These are phyloP conservation scores for Clonostachys rosea DNA, from an alignment of 2,329 filamentous ascomycete species.

Conservation along the genomic window DNA sequence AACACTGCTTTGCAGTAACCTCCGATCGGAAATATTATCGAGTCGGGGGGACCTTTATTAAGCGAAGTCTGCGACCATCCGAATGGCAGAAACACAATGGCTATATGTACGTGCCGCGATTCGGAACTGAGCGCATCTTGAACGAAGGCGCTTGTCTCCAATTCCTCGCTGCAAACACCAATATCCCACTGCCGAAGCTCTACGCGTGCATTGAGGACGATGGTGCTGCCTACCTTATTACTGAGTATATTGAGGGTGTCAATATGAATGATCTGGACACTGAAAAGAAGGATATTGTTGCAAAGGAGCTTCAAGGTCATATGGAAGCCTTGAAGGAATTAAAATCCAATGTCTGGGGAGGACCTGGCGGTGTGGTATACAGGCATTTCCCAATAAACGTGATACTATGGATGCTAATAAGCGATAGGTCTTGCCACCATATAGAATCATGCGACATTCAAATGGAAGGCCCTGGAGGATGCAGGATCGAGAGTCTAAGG, in stretches of 20 bases:
- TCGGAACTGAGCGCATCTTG: constrained; percentile 15
- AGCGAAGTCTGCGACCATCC: constrained; percentile 17
- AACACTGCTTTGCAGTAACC: constrained; percentile 14
- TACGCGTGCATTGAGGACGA: constrained; percentile 20
- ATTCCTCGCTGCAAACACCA: constrained; percentile 14
- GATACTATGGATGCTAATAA: not conserved
- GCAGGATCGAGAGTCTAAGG: not conserved
- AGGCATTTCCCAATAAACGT: too few relatives aligned
- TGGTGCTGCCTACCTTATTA: constrained; percentile 19
- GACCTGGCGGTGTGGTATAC: too few relatives aligned
- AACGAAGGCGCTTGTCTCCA: constrained; percentile 19
- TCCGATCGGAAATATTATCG: constrained; percentile 21
- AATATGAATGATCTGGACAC: constrained; percentile 15
- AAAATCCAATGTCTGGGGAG: constrained; percentile 9
- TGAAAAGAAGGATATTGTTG: constrained; percentile 8
- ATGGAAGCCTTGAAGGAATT: constrained; percentile 15
- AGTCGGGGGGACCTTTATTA: constrained; percentile 17
- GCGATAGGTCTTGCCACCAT: not conserved
- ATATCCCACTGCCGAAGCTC: constrained; percentile 17
- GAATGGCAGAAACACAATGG: constrained; percentile 16
- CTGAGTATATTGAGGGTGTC: constrained; percentile 20
- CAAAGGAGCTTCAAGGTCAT: constrained; percentile 15
- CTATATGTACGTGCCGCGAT: constrained; percentile 17
- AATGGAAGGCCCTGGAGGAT: not conserved
- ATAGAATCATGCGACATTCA: not conserved